These are phyloP conservation scores for Kodamaea leandrae DNA, from an alignment of 805 yeast genomes.

Conservation along the genomic window DNA sequence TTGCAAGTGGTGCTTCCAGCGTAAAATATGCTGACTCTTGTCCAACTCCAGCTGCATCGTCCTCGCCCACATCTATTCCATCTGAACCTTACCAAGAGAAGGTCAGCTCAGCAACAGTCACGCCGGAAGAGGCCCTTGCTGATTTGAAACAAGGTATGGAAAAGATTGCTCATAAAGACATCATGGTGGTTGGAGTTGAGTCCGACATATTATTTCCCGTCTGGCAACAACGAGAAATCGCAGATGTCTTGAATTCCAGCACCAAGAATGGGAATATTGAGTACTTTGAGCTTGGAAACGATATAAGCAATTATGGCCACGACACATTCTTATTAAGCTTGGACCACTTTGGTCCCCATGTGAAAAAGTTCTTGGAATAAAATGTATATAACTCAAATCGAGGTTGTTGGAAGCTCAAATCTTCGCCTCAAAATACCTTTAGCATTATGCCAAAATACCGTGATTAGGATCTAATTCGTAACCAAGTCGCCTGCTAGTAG, in stretches of 20 bases:
- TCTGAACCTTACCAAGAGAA: conserved; percentile 53
- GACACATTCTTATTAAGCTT: conserved; percentile 83
- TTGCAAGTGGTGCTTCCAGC: neutral
- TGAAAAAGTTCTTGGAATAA: conserved; percentile 55
- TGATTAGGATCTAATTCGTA: conserved; percentile 51
- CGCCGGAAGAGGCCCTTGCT: conserved; percentile 52
- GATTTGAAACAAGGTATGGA: conserved; percentile 69
- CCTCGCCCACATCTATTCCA: conserved; percentile 36
- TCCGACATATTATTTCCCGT: conserved; percentile 89
- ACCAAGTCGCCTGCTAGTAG: conserved; percentile 56
- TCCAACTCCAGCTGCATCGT: neutral
- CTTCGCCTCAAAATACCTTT: neutral
- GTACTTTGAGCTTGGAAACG: conserved; percentile 74
- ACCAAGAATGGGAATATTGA: conserved; percentile 31
- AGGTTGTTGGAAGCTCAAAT: too few species aligned
- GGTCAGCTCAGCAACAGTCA: conserved; percentile 42
- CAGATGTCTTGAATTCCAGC: conserved; percentile 50
- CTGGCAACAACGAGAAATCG: conserved; percentile 90
- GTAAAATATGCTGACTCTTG: neutral
- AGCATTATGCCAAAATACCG: conserved; percentile 44
- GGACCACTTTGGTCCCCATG: conserved; percentile 77
- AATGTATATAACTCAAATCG: conserved; percentile 4
- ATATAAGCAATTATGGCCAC: conserved; percentile 82
- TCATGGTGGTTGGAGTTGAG: conserved; percentile 86
- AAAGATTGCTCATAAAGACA: conserved; percentile 59